These are phyloP conservation scores for Kwoniella mangroviensis DNA, from an alignment of 768 basidiomycete species.

Conservation along the genomic window DNA sequence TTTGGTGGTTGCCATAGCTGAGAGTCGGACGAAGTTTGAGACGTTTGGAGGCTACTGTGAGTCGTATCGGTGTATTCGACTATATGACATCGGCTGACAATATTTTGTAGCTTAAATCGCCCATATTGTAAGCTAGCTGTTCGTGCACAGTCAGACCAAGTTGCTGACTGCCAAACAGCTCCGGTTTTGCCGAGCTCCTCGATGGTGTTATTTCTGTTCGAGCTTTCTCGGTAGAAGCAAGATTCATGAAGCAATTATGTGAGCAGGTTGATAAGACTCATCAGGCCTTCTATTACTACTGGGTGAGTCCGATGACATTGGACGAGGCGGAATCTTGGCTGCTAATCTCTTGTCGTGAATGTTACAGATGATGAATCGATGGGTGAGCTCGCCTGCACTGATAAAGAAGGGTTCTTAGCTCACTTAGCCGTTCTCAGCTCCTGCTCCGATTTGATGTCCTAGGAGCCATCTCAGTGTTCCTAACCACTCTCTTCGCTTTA, in stretches of 20 bases:
- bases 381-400: slow-evolving; percentile 30
- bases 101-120: slow-evolving; percentile 59
- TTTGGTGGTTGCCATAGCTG: slow-evolving; percentile 32
- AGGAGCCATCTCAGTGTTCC: slow-evolving; percentile 72
- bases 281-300: slow-evolving; percentile 76
- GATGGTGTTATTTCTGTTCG: slow-evolving; percentile 92
- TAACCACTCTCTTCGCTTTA: slow-evolving; percentile 77
- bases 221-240: slow-evolving; percentile 80
- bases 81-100: slow-evolving; percentile 57
- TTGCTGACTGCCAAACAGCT: slow-evolving; percentile 23
- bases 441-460: slow-evolving; percentile 80
- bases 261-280: slow-evolving; percentile 61
- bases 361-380: slow-evolving; percentile 50
- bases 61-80: slow-evolving; percentile 61
- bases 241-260: slow-evolving; percentile 77
- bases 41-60: slow-evolving; percentile 86
- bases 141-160: neutral
- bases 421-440: slow-evolving; percentile 60
- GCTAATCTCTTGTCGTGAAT: neutral
- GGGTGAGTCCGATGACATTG: slow-evolving; percentile 55
- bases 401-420: neutral
- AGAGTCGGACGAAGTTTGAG: slow-evolving; percentile 82
- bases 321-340: neutral
- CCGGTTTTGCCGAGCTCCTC: slow-evolving; percentile 62
- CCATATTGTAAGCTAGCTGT: slow-evolving; percentile 39